A percentile compares a stretch with the other conserved stretches of the same genome.
Conservation (phyloP, 768 basidiomycete species). For the Amanita subjunquillea region DNA sequence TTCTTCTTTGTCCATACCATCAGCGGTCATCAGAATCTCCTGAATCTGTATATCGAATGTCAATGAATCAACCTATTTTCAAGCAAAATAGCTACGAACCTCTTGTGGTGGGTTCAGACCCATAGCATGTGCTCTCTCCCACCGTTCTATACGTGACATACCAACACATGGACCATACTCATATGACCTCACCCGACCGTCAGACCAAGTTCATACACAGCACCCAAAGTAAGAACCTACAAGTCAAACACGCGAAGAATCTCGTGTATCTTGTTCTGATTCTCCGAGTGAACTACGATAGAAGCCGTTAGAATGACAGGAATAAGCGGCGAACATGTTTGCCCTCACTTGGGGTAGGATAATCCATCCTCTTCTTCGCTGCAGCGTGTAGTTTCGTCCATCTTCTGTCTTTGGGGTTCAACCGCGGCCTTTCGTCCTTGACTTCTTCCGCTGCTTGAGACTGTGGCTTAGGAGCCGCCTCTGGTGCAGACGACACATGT, state of each 20-base stretch:
- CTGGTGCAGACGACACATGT: not conserved
- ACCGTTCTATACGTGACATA: slow-evolving; percentile 73
- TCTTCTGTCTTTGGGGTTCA: slow-evolving; percentile 36
- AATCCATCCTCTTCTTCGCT: slow-evolving; percentile 43
- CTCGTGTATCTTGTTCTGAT: slow-evolving; percentile 52
- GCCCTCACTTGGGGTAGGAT: slow-evolving; percentile 42
- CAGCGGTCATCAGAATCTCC: slow-evolving; percentile 63
- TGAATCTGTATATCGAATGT: slow-evolving; percentile 39
- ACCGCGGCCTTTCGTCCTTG: slow-evolving; percentile 21
- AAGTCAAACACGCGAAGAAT: slow-evolving; percentile 77
- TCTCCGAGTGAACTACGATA: slow-evolving; percentile 51
- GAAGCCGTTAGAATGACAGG: not conserved
- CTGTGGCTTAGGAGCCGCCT: not conserved
- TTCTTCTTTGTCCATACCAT: slow-evolving; percentile 43
- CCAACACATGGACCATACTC: slow-evolving; percentile 78
- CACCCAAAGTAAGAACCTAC: slow-evolving; percentile 20
- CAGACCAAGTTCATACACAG: slow-evolving; percentile 5
- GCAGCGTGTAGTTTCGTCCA: slow-evolving; percentile 42
- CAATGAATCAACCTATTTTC: not conserved
- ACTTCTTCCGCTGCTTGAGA: slow-evolving; percentile 9
- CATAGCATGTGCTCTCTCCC: slow-evolving; percentile 73
- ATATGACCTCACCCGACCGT: slow-evolving; percentile 38
- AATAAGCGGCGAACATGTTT: slow-evolving; percentile 16
- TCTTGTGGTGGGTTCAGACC: slow-evolving; percentile 75
- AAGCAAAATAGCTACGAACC: slow-evolving; percentile 29